These are phyloP conservation scores for Phytophthora vignae DNA, from an alignment of 352 stramenopile species.

Conservation along the genomic window DNA sequence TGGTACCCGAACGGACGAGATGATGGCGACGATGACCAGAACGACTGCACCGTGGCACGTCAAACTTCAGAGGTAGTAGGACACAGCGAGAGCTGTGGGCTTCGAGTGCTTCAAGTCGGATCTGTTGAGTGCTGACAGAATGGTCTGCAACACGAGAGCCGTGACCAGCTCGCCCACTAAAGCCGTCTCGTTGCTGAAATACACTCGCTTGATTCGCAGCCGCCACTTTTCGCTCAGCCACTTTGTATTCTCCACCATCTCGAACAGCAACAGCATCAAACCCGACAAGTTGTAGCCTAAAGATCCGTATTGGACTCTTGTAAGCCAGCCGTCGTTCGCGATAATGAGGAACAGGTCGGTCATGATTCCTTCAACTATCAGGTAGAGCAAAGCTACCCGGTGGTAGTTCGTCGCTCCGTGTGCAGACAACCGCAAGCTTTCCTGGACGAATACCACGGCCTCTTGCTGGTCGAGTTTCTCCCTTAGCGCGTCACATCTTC, in stretches of 20 bases:
- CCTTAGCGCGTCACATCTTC: not conserved
- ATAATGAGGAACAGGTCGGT: slow-evolving; percentile 17
- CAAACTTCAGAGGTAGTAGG: slow-evolving; percentile 19
- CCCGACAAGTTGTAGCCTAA: slow-evolving; percentile 13
- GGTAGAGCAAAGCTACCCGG: not conserved
- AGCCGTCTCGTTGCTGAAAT: slow-evolving; percentile 17
- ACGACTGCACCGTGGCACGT: slow-evolving; percentile 18
- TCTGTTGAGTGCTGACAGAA: slow-evolving; percentile 1
- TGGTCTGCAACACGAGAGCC: slow-evolving; percentile 1
- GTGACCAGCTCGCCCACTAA: slow-evolving; percentile 5
- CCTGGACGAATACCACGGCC: slow-evolving; percentile 6
- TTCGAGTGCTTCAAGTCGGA: slow-evolving; percentile 10
- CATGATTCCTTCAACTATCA: slow-evolving; percentile 19
- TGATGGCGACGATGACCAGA: slow-evolving; percentile 9
- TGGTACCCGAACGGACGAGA: slow-evolving; percentile 1
- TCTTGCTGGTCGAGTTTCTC: not conserved
- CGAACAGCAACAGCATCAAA: slow-evolving; percentile 3
- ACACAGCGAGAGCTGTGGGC: slow-evolving; percentile 5
- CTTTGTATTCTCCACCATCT: slow-evolving; percentile 10
- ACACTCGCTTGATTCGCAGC: not conserved
- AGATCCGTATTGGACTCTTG: slow-evolving; percentile 1
- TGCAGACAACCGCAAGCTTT: not conserved
- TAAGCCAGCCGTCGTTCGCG: not conserved
- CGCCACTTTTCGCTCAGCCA: not conserved
- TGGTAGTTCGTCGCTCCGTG: slow-evolving; percentile 6